Evolutionary conservation across 495 filamentous ascomycete species (phyloP).

Genomic region (Trichocladium uniseriatum): DNA sequence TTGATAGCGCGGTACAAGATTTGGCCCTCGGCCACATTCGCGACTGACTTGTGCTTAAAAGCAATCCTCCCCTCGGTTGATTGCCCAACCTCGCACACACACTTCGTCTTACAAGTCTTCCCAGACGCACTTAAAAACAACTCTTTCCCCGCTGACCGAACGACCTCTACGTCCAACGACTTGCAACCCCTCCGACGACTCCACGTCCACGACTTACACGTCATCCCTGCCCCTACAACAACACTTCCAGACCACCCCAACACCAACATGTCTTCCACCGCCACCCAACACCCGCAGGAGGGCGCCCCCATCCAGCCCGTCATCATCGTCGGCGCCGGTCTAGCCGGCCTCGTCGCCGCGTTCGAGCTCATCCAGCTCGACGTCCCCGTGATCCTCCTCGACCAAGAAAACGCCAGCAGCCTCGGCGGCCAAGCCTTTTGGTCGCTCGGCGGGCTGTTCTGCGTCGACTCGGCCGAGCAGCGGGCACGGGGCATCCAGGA

Average conservation of each 20-base stretch:
- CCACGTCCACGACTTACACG: too few species aligned
- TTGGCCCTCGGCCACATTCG: too few species aligned
- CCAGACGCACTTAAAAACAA: too few species aligned
- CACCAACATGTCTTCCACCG: not conserved
- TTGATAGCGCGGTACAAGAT: too few species aligned
- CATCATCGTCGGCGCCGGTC: conserved; percentile 43
- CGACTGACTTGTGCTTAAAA: too few species aligned
- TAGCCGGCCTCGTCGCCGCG: conserved; percentile 44
- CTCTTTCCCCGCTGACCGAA: too few species aligned
- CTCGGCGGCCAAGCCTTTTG: conserved; percentile 47
- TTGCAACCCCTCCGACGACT: too few species aligned
- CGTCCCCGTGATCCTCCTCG: conserved; percentile 35
- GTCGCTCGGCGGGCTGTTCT: conserved; percentile 46
- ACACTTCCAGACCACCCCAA: not conserved
- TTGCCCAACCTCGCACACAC: too few species aligned
- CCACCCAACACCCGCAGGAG: not conserved
- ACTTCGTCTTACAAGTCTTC: too few species aligned
- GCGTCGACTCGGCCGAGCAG: conserved; percentile 40
- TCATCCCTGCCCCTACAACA: too few species aligned
- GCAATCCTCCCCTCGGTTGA: too few species aligned
- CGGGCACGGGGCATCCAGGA: conserved; percentile 43
- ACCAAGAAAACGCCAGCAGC: conserved; percentile 40
- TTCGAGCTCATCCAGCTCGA: conserved; percentile 37
- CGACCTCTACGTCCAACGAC: too few species aligned
- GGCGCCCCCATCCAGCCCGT: conserved; percentile 27